Base-by-base conservation (phyloP, 2,329 filamentous ascomycete genomes). In the Periconia macrospinosa region DNA sequence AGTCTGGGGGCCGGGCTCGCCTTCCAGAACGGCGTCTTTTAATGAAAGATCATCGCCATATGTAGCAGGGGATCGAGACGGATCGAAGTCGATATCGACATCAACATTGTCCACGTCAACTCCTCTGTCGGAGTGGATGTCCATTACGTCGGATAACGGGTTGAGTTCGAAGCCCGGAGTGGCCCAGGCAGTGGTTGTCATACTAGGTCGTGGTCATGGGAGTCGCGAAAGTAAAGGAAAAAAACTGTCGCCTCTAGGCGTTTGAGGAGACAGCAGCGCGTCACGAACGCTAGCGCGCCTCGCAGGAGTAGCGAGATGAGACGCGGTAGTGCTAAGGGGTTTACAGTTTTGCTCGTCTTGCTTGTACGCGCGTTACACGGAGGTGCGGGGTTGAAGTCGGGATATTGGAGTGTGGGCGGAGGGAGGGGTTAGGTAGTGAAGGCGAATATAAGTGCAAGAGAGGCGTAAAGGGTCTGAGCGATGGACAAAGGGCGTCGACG, bases 21-120 rank as follows among this genome's bases (percentile, higher is more conserved):
- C 53, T 20, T 69, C 70, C 42, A 67, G 64, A 14, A 51, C 63
- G 14, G 66, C 75, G 59, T 87, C 85, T 60, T 84, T 79, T 46
- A 84, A 75, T 49, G 85, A 83, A 53, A 79, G 81, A 54, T 86
- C 78, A 23, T 71, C 68, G 30, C 62, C 52, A 6, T 44, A 15
- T 9, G 55, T 43, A 10, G 53, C 47, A 14, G 63, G 57, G 37
- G 57, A 60, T 37, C 33, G 33, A 49, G 61, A 59, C 30, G 65
- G 59, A 13, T 67, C 70, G 55, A 65, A 59, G 13, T 67, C 70
- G 55, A 87, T 77, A 59, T 87, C 84, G 55, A 87, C 84, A 53
- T 85, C 82, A 50, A 83, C 81, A 51, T 84, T 81, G 48, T 76
- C 76, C 49, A 81, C 78, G 42, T 69, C 70, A 45, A 74, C 61